A percentile compares a stretch with the other conserved stretches of the same genome.
phyloP scores from a whole-genome alignment of 23 red algal genomes.

The Gracilaria gracilis region DNA sequence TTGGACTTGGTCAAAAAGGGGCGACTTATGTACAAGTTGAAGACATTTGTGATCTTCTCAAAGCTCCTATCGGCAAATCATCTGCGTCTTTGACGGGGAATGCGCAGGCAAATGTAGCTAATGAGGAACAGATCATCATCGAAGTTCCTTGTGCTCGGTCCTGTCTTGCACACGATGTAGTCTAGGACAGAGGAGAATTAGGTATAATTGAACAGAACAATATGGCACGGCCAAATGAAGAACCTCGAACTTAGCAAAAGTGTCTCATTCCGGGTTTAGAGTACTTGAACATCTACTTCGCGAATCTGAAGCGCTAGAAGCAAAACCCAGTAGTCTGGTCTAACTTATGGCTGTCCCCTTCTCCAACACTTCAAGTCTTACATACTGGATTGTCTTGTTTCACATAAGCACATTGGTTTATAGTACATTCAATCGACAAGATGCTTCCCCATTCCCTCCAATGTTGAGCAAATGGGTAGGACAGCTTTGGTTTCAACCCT shows the following conservation, averaged over 20 bases:
- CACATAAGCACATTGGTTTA: no score
- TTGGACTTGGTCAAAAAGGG: slow-evolving; percentile 10
- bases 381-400: no score
- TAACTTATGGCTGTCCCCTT: no score
- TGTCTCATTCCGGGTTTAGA: no score
- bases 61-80: slow-evolving; percentile 13
- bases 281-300: no score
- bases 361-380: no score
- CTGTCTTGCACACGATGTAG: neutral
- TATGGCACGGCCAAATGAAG: no score
- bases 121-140: slow-evolving; percentile 2
- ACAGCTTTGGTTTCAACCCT: neutral
- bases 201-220: no score
- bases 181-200: neutral
- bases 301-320: no score
- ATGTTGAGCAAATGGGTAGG: neutral
- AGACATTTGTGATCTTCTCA: slow-evolving; percentile 36
- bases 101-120: slow-evolving; percentile 1
- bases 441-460: neutral
- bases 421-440: neutral
- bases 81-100: slow-evolving; percentile 4
- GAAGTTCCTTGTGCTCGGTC: neutral
- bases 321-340: no score
- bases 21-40: slow-evolving; percentile 62
- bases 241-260: no score